These are phyloP conservation scores for Penicillium sp. DNA, from an alignment of 2,329 filamentous ascomycete genomes.

Conservation along the genomic window DNA sequence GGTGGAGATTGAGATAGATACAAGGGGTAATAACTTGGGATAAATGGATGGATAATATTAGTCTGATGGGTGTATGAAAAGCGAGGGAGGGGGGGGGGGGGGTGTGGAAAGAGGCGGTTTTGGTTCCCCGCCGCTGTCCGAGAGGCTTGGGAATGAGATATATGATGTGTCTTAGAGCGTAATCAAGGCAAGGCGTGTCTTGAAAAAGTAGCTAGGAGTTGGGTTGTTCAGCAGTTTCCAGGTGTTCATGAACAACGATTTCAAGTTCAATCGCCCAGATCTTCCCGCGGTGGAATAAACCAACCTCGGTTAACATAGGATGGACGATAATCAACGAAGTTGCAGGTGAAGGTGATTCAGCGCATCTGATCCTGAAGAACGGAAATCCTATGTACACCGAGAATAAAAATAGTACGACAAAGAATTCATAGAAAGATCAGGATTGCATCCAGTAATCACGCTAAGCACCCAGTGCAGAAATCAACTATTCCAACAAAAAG, in stretches of 20 bases:
- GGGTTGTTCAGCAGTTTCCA: neutral
- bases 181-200: neutral
- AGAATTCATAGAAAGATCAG: slow-evolving; percentile 10
- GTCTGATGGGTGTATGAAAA: neutral
- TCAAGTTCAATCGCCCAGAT: neutral
- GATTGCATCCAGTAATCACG: slow-evolving; percentile 17
- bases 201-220: neutral
- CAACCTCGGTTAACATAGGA: neutral
- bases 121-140: neutral
- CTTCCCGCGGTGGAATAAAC: neutral
- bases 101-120: neutral
- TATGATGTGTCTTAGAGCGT: neutral
- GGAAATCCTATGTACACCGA: slow-evolving; percentile 5
- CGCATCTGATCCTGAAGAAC: neutral
- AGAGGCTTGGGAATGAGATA: neutral
- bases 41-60: neutral
- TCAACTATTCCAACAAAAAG: slow-evolving; percentile 18
- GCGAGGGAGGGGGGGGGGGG: too few relatives aligned
- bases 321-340: neutral
- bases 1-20: neutral
- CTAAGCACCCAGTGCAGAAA: slow-evolving; percentile 17
- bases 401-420: slow-evolving; percentile 2
- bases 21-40: neutral
- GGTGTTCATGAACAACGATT: neutral
- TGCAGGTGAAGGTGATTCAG: neutral